Base-by-base conservation (phyloP, 2,329 filamentous ascomycete species). In the Neopestalotiopsis clavispora region DNA sequence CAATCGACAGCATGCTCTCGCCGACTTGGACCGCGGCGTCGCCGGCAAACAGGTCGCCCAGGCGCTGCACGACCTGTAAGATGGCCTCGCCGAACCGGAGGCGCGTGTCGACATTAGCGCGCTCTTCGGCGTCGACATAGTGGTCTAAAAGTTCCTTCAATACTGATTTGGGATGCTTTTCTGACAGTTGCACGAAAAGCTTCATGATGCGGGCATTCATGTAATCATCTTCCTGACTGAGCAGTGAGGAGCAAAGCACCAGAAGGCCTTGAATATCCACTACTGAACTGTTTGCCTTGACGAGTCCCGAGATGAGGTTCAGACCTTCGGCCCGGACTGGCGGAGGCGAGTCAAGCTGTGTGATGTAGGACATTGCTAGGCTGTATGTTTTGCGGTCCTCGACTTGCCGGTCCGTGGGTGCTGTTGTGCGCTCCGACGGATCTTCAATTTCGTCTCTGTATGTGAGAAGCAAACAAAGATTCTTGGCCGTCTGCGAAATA, bases 11-110 rank as follows among this genome's bases (percentile, higher is more conserved):
- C n/a, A 92, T 83, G 0, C 86, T 87, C 72, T 90, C 85, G 3
- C 84, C 83, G 1, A 90, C 84, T 17, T 84, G 78, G 42, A 80
- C 76, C 0, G 89, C 88, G 0, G 84, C 76, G 0, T 87, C 85
- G 1, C 86, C 87, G 0, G 84, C 77, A 69, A 92, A 90, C 0
- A 84, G 86, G 66, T 85, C 81, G 4, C 87, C 86, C 1, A 90
- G 82, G 6, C 85, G 84, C 75, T 92, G 86, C n/a, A 92, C 84
- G 0, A 91, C 87, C 72, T 90, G 89, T 2, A 90, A 74, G 28
- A 93, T 78, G 0, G 90, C 89, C 77, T 94, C 92, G 63, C 91
- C 92, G 71, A 93, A 87, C 9, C 91, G 85, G 0, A 94, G 83
- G 1, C 92, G 86, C 1, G 87, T 84, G 76, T 94, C 91, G 0